phyloP scores from a whole-genome alignment of 2,329 filamentous ascomycete species.

The Cryoendolithus antarcticus region DNA sequence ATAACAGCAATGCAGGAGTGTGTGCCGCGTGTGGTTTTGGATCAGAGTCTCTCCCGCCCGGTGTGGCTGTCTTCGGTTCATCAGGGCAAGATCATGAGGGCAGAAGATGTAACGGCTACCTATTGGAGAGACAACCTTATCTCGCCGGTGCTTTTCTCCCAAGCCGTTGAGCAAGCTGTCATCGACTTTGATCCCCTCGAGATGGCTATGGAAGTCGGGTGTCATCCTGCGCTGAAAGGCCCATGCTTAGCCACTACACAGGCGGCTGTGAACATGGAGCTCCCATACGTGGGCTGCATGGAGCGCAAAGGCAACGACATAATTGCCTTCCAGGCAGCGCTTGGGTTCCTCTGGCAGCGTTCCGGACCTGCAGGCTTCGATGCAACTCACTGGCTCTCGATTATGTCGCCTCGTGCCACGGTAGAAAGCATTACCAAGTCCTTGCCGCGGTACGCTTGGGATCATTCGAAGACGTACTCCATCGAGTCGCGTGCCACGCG shows the following conservation, averaged over 20 bases:
- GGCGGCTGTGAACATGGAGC: background rate
- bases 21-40: background rate
- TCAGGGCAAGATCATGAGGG: background rate
- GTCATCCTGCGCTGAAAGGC: slow-evolving; percentile 33
- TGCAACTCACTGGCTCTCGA: background rate
- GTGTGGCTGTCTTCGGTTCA: background rate
- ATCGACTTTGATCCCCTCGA: slow-evolving; percentile 18
- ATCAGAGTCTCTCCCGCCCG: background rate
- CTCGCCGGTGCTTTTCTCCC: slow-evolving; percentile 32
- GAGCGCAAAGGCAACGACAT: slow-evolving; percentile 11
- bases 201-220: slow-evolving; percentile 34
- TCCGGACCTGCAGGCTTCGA: background rate
- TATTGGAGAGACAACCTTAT: slow-evolving; percentile 39
- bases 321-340: slow-evolving; percentile 5
- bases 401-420: background rate
- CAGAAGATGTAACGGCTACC: background rate
- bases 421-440: background rate
- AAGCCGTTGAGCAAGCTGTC: slow-evolving; percentile 26
- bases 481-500: slow-evolving; percentile 1
- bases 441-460: slow-evolving; percentile 8
- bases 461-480: slow-evolving; percentile 3
- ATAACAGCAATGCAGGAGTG: background rate
- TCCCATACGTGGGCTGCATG: slow-evolving; percentile 7
- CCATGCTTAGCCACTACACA: slow-evolving; percentile 28
- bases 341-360: slow-evolving; percentile 2